Evolutionary conservation across 208 protist genomes (phyloP).

Genomic region (Naegleria fowleri): DNA sequence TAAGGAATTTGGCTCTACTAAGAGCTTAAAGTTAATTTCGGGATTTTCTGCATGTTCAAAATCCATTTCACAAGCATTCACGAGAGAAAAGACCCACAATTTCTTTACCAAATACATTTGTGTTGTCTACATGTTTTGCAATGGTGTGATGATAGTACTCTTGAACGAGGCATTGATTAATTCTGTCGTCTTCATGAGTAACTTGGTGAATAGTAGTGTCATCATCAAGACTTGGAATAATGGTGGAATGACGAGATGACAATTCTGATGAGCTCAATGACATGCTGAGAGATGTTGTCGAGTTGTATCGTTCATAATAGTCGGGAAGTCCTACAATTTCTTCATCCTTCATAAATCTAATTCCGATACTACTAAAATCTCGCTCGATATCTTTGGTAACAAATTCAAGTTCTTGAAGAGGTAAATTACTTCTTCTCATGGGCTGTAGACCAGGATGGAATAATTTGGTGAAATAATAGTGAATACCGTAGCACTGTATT

Average conservation of each 20-base stretch:
- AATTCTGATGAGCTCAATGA: background rate
- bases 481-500: background rate
- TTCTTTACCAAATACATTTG: background rate
- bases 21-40: background rate
- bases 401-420: background rate
- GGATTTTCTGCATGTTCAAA: background rate
- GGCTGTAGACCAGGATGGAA: background rate
- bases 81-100: background rate
- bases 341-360: background rate
- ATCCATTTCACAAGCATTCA: background rate
- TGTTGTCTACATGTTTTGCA: conserved; percentile 1
- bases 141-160: background rate
- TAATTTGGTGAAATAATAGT: background rate
- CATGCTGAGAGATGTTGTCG: no score
- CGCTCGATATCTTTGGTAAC: background rate
- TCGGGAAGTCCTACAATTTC: background rate
- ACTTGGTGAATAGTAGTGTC: no score
- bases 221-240: no score
- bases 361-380: background rate
- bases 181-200: background rate
- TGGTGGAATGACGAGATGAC: no score
- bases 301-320: background rate
- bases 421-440: background rate
- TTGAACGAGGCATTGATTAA: conserved; percentile 16
- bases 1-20: background rate